These are phyloP conservation scores for Colletotrichum sublineola DNA, from an alignment of 2,329 filamentous ascomycete genomes.

Conservation along the genomic window DNA sequence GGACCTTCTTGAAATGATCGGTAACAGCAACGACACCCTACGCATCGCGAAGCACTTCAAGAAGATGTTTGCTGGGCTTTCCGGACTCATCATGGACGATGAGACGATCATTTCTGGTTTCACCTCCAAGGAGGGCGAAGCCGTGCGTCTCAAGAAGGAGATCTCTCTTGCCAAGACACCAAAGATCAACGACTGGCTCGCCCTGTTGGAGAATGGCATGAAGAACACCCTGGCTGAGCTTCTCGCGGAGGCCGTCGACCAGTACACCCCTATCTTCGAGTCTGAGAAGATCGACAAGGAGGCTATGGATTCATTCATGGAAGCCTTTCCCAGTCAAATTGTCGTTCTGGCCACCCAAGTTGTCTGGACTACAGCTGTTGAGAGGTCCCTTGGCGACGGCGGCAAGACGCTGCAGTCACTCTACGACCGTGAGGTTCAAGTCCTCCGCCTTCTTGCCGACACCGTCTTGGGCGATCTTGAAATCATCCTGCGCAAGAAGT, in stretches of 20 bases:
- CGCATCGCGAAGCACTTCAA: constrained; percentile 99
- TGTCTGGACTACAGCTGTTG: constrained; percentile 91
- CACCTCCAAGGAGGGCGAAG: constrained; percentile 94
- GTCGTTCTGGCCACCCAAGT: constrained; percentile 95
- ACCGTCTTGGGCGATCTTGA: constrained; percentile 93
- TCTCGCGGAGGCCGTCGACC: constrained; percentile 85
- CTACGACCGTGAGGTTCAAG: constrained; percentile 85
- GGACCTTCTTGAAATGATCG: constrained; percentile 98
- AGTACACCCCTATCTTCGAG: constrained; percentile 84
- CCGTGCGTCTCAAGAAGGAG: constrained; percentile 87
- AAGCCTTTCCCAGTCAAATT: constrained; percentile 89
- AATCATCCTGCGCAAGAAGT: constrained; percentile 91
- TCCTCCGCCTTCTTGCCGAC: constrained; percentile 87
- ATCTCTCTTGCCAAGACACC: constrained; percentile 95
- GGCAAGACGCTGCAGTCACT: constrained; percentile 78
- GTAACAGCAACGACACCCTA: constrained; percentile 97
- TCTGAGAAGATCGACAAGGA: constrained; percentile 77
- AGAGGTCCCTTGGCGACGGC: constrained; percentile 79
- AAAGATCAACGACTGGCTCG: constrained; percentile 99
- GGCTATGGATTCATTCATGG: constrained; percentile 84
- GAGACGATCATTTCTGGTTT: constrained; percentile 91
- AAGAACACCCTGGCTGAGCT: constrained; percentile 93
- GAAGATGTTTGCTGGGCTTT: constrained; percentile 99
- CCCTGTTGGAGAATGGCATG: constrained; percentile 91
- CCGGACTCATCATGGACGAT: constrained; percentile 90